Percentiles rank a stretch among this genome's conserved stretches.
phyloP scores from a whole-genome alignment of 2,329 filamentous ascomycete species.

The Clonostachys rhizophaga region DNA sequence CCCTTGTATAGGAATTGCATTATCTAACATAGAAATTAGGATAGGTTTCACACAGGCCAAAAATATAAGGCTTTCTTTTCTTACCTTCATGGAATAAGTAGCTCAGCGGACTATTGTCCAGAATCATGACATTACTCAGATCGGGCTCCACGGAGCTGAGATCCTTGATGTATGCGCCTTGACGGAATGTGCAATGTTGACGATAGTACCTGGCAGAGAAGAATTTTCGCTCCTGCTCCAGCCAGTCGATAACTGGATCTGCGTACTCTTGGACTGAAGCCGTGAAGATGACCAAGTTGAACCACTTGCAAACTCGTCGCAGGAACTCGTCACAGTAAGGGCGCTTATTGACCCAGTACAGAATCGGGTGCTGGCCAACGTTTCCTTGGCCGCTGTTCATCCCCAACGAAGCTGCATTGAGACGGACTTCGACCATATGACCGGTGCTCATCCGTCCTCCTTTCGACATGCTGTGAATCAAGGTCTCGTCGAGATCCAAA shows the following conservation, averaged over 20 bases:
- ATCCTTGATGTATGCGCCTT: slow-evolving; percentile 98
- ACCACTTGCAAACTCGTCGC: slow-evolving; percentile 92
- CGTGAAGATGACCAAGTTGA: slow-evolving; percentile 94
- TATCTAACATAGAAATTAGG: slow-evolving; percentile 56
- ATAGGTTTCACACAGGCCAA: neutral
- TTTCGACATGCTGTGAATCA: slow-evolving; percentile 98
- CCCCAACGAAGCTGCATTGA: slow-evolving; percentile 68
- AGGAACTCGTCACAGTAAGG: slow-evolving; percentile 96
- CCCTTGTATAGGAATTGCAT: slow-evolving; percentile 97
- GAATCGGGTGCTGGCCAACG: slow-evolving; percentile 81
- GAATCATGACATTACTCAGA: slow-evolving; percentile 95
- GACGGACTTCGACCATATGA: slow-evolving; percentile 97
- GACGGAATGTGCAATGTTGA: slow-evolving; percentile 93
- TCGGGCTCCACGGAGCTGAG: slow-evolving; percentile 94
- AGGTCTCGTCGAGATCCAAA: slow-evolving; percentile 90
- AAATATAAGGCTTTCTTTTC: slow-evolving; percentile 21
- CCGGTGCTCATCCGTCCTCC: slow-evolving; percentile 93
- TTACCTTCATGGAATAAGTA: slow-evolving; percentile 98
- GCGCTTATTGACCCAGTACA: slow-evolving; percentile 98
- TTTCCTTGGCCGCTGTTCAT: slow-evolving; percentile 43
- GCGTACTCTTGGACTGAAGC: slow-evolving; percentile 98
- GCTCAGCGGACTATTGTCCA: slow-evolving; percentile 97
- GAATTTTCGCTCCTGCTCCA: slow-evolving; percentile 94
- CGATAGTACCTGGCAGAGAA: slow-evolving; percentile 92
- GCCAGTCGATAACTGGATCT: slow-evolving; percentile 97